A percentile compares a stretch with the other conserved stretches of the same genome.
These are phyloP conservation scores for Colletotrichum eleusines DNA, from an alignment of 2,329 filamentous ascomycete genomes.

Conservation along the genomic window DNA sequence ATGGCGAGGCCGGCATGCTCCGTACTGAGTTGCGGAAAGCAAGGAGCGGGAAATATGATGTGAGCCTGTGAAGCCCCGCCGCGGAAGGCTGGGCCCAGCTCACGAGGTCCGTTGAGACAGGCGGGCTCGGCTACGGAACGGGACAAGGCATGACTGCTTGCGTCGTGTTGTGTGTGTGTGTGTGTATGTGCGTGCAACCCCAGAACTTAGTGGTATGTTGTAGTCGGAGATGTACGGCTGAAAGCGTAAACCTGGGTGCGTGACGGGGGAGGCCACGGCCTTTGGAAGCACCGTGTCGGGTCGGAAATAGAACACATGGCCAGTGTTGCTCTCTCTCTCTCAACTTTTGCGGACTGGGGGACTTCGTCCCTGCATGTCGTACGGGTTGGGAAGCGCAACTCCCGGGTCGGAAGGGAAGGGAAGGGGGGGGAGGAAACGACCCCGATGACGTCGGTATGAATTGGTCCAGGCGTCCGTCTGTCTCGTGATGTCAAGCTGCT, in stretches of 20 bases:
- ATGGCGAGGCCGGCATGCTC: constrained; percentile 22
- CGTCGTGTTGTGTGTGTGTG: background rate
- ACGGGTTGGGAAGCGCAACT: background rate
- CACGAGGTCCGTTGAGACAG: constrained; percentile 26
- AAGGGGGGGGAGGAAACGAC: too few relatives aligned
- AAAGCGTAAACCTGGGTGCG: constrained; percentile 1
- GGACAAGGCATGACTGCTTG: constrained; percentile 27
- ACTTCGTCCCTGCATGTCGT: background rate
- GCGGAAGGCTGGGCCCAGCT: constrained; percentile 31
- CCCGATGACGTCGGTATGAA: constrained; percentile 32
- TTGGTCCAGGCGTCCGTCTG: constrained; percentile 32
- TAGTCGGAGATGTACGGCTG: constrained; percentile 20
- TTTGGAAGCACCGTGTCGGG: background rate
- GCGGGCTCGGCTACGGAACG: constrained; percentile 12
- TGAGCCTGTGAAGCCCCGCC: constrained; percentile 26
- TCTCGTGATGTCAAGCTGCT: constrained; percentile 41
- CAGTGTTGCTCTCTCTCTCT: background rate
- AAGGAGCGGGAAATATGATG: constrained; percentile 19
- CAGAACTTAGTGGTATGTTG: constrained; percentile 1
- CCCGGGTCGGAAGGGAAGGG: background rate
- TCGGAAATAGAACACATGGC: constrained; percentile 11
- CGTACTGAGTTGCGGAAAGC: constrained; percentile 10
- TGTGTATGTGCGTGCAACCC: constrained; percentile 6
- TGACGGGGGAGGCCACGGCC: constrained; percentile 1
- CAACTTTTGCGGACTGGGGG: background rate